Evolutionary conservation across 2,329 filamentous ascomycete genomes (phyloP), one percentile per base, ranked within the genome.

Genomic region (Phyllosticta citribraziliensis): DNA sequence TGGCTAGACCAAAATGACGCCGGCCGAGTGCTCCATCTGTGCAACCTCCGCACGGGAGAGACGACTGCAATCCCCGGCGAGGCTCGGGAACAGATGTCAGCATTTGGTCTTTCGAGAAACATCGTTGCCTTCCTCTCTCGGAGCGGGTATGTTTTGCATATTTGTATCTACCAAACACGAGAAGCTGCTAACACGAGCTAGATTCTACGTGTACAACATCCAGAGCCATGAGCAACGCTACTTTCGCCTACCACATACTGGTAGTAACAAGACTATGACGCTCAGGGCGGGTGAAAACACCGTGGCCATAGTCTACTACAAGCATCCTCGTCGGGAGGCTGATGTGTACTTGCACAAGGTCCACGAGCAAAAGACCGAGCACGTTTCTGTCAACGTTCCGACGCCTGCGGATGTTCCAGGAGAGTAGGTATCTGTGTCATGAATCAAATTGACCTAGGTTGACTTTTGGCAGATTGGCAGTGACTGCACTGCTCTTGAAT

Each of bases 111-210:
- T 40, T 71, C 71, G 1, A 65, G 65, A n/a, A 57, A 69, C 5
- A 56, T 74, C 11, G 62, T 73, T 22, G 67, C 64, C 1, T 66
- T 70, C 47, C 52, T 58, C 6, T 68, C 67, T 3, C 9, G 2
- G 19, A 1, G 20, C 24, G 20, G 52, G 52, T 53, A 53, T 24
- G 27, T 30, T 22, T 24, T 11, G 17, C 17, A 3, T 5, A 4
- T n/a, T 8, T 14, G 11, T 5, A 14, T 40, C 9, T 40, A 14
- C 3, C 17, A 4, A n/a, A 8, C 14, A 47, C 6, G 14, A 8
- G 40, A 6, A 47, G 10, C 40, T n/a, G n/a, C 40, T n/a, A n/a
- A 47, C 40, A n/a, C 40, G 40, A 47, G n/a, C 40, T 8, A 47
- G 40, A 47, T 47, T 17, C 8, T 47, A 47, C 8, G 40, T 47